phyloP scores from a whole-genome alignment of 805 yeast genomes.

The Kodamaea lidongshanica region DNA sequence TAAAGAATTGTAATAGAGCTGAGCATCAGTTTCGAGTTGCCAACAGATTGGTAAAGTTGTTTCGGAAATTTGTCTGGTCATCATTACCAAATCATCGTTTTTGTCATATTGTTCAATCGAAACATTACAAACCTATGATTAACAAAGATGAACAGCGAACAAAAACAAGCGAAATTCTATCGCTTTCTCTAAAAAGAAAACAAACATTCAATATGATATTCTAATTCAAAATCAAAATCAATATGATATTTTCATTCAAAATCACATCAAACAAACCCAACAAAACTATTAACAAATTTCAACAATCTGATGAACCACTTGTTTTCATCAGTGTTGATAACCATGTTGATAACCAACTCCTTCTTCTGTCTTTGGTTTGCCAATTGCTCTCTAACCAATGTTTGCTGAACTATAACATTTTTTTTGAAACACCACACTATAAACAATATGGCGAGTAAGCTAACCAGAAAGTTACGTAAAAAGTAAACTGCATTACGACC shows the following conservation, averaged over 20 bases:
- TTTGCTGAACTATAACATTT: conserved; percentile 33
- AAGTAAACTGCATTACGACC: conserved; percentile 25
- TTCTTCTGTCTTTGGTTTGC: conserved; percentile 19
- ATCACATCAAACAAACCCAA: conserved; percentile 31
- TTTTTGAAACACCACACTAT: conserved; percentile 38
- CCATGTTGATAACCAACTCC: conserved; percentile 39
- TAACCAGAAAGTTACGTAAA: conserved; percentile 30
- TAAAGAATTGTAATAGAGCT: no score
- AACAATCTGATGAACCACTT: conserved; percentile 40
- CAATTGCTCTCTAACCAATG: conserved; percentile 31
- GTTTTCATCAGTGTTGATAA: conserved; percentile 36
- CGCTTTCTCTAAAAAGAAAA: no score
- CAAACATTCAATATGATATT: no score
- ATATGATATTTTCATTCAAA: not conserved
- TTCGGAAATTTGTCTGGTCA: no score
- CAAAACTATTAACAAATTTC: conserved; percentile 32
- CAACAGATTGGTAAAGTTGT: no score
- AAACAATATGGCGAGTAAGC: conserved; percentile 32
- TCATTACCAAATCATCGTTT: no score
- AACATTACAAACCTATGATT: no score
- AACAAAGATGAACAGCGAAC: no score
- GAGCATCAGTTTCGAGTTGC: no score
- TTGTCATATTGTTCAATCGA: no score
- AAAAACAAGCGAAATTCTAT: no score
- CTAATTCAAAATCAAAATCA: not conserved